Evolutionary conservation across 2,329 filamentous ascomycete genomes (phyloP), one percentile per base, ranked within the genome.

Genomic region (Celoporthe dispersa): DNA sequence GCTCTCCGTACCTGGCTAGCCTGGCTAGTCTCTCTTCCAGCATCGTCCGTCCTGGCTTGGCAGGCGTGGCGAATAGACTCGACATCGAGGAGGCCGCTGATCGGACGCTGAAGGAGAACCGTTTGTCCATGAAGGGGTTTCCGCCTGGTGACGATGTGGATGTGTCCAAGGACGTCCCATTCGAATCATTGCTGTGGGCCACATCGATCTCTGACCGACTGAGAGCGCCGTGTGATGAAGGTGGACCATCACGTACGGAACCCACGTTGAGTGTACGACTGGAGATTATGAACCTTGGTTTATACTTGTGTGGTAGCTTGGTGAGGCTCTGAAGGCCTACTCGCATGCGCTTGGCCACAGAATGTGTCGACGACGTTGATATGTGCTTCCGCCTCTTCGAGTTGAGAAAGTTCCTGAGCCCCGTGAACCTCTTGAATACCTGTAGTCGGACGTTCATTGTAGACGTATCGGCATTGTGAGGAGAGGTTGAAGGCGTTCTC

Each of bases 101-200:
- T 37, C 19, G 57, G 9, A 14, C 57, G 22, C 57, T 60, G 31
- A 37, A 37, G 22, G 16, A 22, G 19, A 8, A 33, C 19, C 19
- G 57, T 35, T 33, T 60, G 19, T 60, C 19, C 31, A 33, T 22
- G 19, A 60, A 60, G 1, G 33, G 33, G 33, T 60, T 37, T 1
- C 22, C 22, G 7, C 33, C 31, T 33, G 57, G 57, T 33, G 31
- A 39, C 6, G 60, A 63, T 8, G 25, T 37, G n/a, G 60, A 25
- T 41, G 60, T 41, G n/a, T 63, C 60, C 60, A 63, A 31, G n/a
- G 60, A 44, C 14, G 60, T 44, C n/a, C 12, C 35, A 37, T 44
- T 31, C 7, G 25, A 9, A 1, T 44, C n/a, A 31, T 44, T n/a
- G 5, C 31, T 60, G 60, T 28, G 25, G n/a, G 11, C 19, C 14